Evolutionary conservation across 305 asterid genomes (phyloP), one percentile per base, ranked within the genome.

Genomic region (Solanum hybrid): DNA sequence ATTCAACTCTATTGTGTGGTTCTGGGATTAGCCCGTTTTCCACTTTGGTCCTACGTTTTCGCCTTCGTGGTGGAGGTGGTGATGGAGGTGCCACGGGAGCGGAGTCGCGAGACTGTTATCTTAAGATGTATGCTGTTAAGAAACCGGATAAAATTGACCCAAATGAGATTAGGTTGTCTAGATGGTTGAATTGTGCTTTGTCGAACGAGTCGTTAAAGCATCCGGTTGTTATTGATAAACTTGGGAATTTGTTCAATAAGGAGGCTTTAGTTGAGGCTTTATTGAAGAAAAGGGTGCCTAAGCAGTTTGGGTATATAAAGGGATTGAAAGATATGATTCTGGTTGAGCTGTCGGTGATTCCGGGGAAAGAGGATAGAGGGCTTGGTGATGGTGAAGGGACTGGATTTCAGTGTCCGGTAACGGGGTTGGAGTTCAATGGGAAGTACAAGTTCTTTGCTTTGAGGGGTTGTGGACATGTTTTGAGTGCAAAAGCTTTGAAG

Each of bases 1-100:
- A 94, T 69, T 92, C 97, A 40, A 90, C 97, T 40, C 79, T 91
- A 77, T 32, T 93, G 22, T 89, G 36, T 34, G 90, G 88, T 79
- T 87, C 93, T 78, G 42, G 24, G 29, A 89, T 96, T 24, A 37
- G 96, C 24, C 93, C 96, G 7, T 82, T 92, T 40, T 96, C 98
- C 46, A 95, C 98, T 85, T 93, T 96, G n/a, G 90, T 93, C 85
- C 92, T 95, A 76, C 94, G 94, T 89, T 88, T 92, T 88, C 97
- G 99, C 22, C 88, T 93, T 66, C 89, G 42, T 8, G 98, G 98
- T 22, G 99, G 99, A 12, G 98, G 99, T 0, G 99, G 99, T 10
- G 99, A 96, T 93, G 99, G 99, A 10, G 98, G 99, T 34, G 95
- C 98, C 91, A 97, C 99, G 4, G 96, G 99, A 51, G 99, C 99